Evolutionary conservation across 441 rosid species (phyloP).

Genomic region (Populus hybrid): DNA sequence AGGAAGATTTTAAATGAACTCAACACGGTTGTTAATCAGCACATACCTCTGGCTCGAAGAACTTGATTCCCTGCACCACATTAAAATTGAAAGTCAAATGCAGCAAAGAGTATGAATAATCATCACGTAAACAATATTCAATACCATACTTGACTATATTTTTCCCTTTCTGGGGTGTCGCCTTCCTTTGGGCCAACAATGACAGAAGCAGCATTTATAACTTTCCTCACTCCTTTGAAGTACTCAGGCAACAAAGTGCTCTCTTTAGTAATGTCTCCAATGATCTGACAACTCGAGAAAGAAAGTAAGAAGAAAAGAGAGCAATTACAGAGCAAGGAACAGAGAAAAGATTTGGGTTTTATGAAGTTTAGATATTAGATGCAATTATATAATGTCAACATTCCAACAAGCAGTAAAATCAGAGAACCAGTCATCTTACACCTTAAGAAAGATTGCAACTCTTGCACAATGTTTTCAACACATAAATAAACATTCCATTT

Average conservation of each 20-base stretch:
- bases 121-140: neutral
- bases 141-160: conserved; percentile 70
- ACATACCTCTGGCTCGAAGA: conserved; percentile 93
- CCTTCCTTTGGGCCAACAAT: conserved; percentile 97
- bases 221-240: conserved; percentile 85
- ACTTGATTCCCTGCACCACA: conserved; percentile 76
- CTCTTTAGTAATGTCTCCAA: conserved; percentile 77
- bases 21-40: conserved; percentile 8
- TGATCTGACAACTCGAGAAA: conserved; percentile 40
- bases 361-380: neutral
- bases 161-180: conserved; percentile 89
- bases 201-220: conserved; percentile 76
- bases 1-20: conserved; percentile 12
- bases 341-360: neutral
- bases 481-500: neutral
- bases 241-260: conserved; percentile 53
- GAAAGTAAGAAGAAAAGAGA: neutral
- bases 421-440: neutral
- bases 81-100: conserved; percentile 22
- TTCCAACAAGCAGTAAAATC: neutral
- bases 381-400: neutral
- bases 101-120: too few relatives aligned
- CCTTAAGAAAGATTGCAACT: neutral
- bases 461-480: neutral
- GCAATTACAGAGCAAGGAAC: neutral